Evolutionary conservation across 2,329 filamentous ascomycete species (phyloP), one percentile per base, ranked within the genome.

Genomic region (Pyrenochaeta sp.): DNA sequence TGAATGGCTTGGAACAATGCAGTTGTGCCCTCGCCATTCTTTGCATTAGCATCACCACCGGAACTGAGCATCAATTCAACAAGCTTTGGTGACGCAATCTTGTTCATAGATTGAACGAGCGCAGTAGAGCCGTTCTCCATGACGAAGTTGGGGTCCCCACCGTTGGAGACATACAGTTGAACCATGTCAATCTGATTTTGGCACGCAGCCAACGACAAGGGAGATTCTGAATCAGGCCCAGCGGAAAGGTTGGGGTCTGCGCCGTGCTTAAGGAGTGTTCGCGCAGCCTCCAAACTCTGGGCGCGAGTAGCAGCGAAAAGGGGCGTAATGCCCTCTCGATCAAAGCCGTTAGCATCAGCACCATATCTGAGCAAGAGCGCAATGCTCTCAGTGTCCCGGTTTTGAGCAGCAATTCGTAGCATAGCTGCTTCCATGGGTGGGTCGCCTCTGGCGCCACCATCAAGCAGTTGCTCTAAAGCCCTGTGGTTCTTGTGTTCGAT

Each of bases 401-500:
- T 67, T 6, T 67, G 54, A 15, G 54, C 60, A 9, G 66, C 63
- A 22, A 53, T 60, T 14, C 62, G 53, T 8, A 69, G 51, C 65
- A 68, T 66, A 14, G 49, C 48, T n/a, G 63, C 58, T 45, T 69
- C 66, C 32, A 63, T 52, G 6, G 51, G 51, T 7, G 57, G 44
- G 35, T 69, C 65, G 18, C 60, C 57, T 39, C 52, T 61, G 7
- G 63, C 58, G 8, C 66, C 66, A n/a, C 63, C 53, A 10, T 69
- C 63, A 6, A 69, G 53, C 9, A 69, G 45, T 32, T 69, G 63
- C 37, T 67, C 63, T 9, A 69, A 55, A 9, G 81, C 82, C 8
- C 84, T 83, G 48, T 88, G 87, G 68, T 86, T 85, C 53, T 86
- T 75, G 4, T 88, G 76, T 36, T 79, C 79, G 0, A 83, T 82